Evolutionary conservation across 306 rosid species (phyloP), one percentile per base, ranked within the genome.

Genomic region (Quercus glauca): DNA sequence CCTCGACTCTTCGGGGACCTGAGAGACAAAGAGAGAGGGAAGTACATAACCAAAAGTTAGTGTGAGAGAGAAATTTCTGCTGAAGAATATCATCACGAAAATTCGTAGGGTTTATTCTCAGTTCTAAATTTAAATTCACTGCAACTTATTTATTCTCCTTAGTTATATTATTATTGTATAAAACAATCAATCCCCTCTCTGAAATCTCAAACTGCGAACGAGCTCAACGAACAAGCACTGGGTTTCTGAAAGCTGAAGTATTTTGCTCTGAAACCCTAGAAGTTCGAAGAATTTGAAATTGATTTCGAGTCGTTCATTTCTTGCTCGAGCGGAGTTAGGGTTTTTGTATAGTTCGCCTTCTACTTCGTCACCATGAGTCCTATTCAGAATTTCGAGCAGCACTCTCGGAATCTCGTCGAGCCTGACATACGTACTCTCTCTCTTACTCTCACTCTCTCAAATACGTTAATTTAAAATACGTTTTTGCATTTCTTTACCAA

Each of bases 351-450:
- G 64, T 64, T 73, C n/a, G 75, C 6, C 56, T 31, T n/a, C 19
- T 76, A 25, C 28, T 67, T 71, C 55, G 41, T 23, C 84, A 76
- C 56, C 79, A 95, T 96, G 99, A 89, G 99, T 80, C 99, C 99
- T 26, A 88, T 96, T 77, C 98, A 91, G 89, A 91, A 96, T 89
- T 90, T 93, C 87, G 97, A 91, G 81, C 98, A 89, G 70, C 98
- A 96, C 84, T 87, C 99, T 23, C 92, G 96, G 55, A 90, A 82
- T 57, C 94, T 96, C 77, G 87, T 89, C 80, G 98, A 90, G 76
- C 74, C 89, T 6, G 96, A 93, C 73, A 88, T 89, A 25, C 68
- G 99, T 95, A 95, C 41, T 77, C 56, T 33, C 31, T 76, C 79
- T 65, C 69, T 58, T 43, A 69, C 28, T 68, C 20, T n/a, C 68